Conservation (phyloP, 257 asterid genomes). For the Mentha longifolia region DNA sequence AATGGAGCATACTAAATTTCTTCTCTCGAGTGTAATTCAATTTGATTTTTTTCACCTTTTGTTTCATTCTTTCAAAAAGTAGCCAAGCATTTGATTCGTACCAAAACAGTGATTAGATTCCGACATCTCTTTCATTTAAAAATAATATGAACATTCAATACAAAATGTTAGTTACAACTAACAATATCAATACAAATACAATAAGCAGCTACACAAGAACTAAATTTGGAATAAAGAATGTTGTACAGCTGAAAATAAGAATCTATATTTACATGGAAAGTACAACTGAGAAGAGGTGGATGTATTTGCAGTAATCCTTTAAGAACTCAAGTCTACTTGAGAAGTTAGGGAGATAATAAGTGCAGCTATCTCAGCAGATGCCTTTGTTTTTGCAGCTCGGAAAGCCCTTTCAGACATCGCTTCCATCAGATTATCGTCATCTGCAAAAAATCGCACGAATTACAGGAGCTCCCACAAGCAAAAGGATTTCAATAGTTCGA, state of each 20-base stretch:
- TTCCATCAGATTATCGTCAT: slow-evolving; percentile 40
- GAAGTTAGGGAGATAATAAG: slow-evolving; percentile 43
- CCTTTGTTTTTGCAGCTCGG: slow-evolving; percentile 54
- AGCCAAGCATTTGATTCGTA: background rate
- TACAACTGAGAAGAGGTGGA: background rate
- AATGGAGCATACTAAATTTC: slow-evolving; percentile 56
- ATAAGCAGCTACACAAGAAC: no score
- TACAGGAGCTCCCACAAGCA: background rate
- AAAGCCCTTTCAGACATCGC: slow-evolving; percentile 60
- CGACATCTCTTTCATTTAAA: background rate
- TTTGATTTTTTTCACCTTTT: background rate
- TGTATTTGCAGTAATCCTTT: background rate
- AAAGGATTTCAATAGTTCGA: background rate
- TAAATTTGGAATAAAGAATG: no score
- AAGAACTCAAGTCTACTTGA: background rate
- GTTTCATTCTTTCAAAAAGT: background rate
- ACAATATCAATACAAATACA: background rate
- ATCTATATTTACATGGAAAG: background rate
- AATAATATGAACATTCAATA: no score
- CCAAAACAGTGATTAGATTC: background rate
- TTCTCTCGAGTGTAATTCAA: slow-evolving; percentile 56
- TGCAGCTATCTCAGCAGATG: slow-evolving; percentile 51
- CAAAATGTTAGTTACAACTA: no score
- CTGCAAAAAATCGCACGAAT: slow-evolving; percentile 36
- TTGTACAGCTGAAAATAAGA: background rate